Evolutionary conservation across 129 eudicot species (phyloP), one percentile per base, ranked within the genome.

Genomic region (Erigeron canadensis): DNA sequence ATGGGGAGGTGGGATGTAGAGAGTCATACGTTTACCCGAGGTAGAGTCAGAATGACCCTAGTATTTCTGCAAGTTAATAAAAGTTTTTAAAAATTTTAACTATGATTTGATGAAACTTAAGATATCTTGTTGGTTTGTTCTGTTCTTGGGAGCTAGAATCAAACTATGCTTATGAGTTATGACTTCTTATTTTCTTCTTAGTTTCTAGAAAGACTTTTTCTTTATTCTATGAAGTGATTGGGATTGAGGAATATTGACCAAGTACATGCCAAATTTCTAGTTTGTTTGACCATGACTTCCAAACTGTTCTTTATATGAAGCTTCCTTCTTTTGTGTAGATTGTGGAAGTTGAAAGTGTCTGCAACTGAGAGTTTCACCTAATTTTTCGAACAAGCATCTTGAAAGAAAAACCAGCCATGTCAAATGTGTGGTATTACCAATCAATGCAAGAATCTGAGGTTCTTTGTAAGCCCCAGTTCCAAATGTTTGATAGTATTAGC

Each of bases 391-490:
- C 85, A 69, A 60, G 77, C 82, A 58, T 57, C 79, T 19, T 39
- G 64, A 84, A 45, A 50, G 54, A 67, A 69, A 76, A 78, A 84
- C 65, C 81, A 55, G 41, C 50, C 70, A 81, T 84, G 93, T 80
- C 89, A 10, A 77, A 81, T 56, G 46, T 85, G 22, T 77, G 85
- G 75, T 81, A 69, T 70, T 80, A 69, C 60, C 84, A 77, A 69
- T 72, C 89, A 13, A 67, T 74, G 55, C 84, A 81, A 75, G 87
- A 84, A 37, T 53, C 51, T 5, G 91, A 86, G 15, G 70, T 73
- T 51, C 55, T 58, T 46, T 66, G 67, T 70, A 72, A 73, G 59
- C 80, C 84, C 5, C 81, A 84, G 75, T 80, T 73, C 53, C 87
- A 77, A 68, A 45, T 79, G 57, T 72, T 83, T 43, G 83, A 83